Conservation (phyloP, 2,329 filamentous ascomycete species). For the Cephalotrichum gorgonifer region DNA sequence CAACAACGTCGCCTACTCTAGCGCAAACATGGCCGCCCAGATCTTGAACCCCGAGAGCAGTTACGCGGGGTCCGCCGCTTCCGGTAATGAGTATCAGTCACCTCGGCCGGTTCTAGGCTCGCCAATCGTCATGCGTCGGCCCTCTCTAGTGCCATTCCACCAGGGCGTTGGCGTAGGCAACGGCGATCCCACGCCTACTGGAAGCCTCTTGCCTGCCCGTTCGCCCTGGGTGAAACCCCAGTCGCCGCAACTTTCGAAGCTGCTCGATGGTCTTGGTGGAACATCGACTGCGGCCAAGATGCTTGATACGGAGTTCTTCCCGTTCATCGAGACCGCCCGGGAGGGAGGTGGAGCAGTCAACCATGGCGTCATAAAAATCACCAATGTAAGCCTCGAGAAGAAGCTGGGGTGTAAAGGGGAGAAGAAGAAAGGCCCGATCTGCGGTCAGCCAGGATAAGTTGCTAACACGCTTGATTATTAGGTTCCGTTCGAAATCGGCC, state of each 20-base stretch:
- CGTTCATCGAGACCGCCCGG: conserved; percentile 31
- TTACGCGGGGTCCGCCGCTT: neutral
- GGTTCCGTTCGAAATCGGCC: conserved; percentile 37
- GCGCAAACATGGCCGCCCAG: neutral
- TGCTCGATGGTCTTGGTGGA: conserved; percentile 21
- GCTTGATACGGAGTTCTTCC: conserved; percentile 29
- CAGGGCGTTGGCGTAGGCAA: neutral
- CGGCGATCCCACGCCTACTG: neutral
- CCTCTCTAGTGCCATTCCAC: neutral
- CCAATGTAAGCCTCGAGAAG: conserved; percentile 30
- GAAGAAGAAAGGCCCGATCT: too few species aligned
- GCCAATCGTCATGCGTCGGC: neutral
- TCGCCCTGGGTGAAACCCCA: neutral
- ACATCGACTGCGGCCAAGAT: conserved; percentile 23
- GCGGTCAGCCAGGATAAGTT: too few species aligned
- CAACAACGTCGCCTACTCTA: neutral
- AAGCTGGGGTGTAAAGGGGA: too few species aligned
- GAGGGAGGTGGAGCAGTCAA: conserved; percentile 16
- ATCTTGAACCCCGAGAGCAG: neutral
- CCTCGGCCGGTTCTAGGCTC: neutral
- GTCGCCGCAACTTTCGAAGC: conserved; percentile 18
- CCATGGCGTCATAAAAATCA: conserved; percentile 36
- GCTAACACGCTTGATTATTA: neutral
- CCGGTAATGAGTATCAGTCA: neutral
- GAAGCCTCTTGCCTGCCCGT: neutral